Evolutionary conservation across 495 filamentous ascomycete species (phyloP).

Genomic region (Lophium mytilinum): DNA sequence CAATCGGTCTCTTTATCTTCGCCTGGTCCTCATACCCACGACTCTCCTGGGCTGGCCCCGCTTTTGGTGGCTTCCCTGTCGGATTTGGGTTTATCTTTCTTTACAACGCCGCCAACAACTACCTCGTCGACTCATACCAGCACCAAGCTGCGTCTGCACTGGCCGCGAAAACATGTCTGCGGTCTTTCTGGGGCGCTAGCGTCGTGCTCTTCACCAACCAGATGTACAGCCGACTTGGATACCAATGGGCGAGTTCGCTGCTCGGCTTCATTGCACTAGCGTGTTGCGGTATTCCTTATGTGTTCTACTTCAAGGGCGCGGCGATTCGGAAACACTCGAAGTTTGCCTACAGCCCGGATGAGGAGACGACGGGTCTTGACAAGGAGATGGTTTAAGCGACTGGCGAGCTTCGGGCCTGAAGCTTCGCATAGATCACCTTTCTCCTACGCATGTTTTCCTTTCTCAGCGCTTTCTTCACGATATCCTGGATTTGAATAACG

Average conservation of each 20-base stretch:
- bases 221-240: conserved; percentile 59
- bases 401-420: too few species aligned
- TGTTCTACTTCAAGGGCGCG: conserved; percentile 69
- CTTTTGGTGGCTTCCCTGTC: conserved; percentile 64
- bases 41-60: conserved; percentile 62
- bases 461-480: too few species aligned
- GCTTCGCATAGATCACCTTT: too few species aligned
- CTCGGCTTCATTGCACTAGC: conserved; percentile 62
- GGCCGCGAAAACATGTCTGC: conserved; percentile 75
- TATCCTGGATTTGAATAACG: too few species aligned
- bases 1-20: conserved; percentile 73
- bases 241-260: conserved; percentile 67
- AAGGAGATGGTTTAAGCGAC: not conserved
- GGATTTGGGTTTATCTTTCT: conserved; percentile 83
- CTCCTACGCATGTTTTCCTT: too few species aligned
- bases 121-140: conserved; percentile 74
- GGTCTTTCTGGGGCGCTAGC: conserved; percentile 70
- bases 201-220: conserved; percentile 71
- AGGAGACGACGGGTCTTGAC: conserved; percentile 21
- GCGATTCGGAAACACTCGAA: conserved; percentile 54
- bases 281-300: conserved; percentile 68
- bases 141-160: conserved; percentile 78
- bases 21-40: conserved; percentile 67
- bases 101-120: conserved; percentile 80
- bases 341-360: conserved; percentile 57